Evolutionary conservation across 1,139 yeast species (phyloP).

Genomic region (Saccharomyces hybrid): DNA sequence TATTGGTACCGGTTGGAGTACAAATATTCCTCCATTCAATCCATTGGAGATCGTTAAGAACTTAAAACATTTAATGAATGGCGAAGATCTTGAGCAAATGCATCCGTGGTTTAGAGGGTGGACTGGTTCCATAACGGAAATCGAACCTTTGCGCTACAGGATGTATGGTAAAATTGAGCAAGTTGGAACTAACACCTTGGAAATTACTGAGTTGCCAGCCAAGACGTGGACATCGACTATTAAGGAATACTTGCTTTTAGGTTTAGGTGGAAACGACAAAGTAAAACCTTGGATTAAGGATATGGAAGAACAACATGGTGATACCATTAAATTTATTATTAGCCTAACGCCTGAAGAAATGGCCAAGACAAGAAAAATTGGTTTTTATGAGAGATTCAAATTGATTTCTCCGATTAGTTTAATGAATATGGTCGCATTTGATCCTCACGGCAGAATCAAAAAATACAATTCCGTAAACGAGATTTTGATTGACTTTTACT

Average conservation of each 20-base stretch:
- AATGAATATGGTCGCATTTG: conserved; percentile 93
- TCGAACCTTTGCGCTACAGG: conserved; percentile 58
- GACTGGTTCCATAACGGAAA: conserved; percentile 71
- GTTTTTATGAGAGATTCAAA: conserved; percentile 78
- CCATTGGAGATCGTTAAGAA: conserved; percentile 78
- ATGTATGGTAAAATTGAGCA: conserved; percentile 77
- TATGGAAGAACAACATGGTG: conserved; percentile 88
- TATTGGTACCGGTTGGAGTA: conserved; percentile 99
- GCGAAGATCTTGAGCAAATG: conserved; percentile 66
- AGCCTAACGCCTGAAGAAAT: conserved; percentile 72
- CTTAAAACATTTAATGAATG: conserved; percentile 62
- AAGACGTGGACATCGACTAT: conserved; percentile 87
- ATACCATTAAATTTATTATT: conserved; percentile 70
- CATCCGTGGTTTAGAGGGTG: conserved; percentile 95
- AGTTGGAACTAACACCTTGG: conserved; percentile 69
- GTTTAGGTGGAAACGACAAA: conserved; percentile 66
- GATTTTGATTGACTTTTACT: conserved; percentile 76
- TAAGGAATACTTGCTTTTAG: conserved; percentile 74
- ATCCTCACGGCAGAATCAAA: conserved; percentile 81
- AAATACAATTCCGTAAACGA: conserved; percentile 70
- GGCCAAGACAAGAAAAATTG: conserved; percentile 65
- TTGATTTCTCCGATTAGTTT: conserved; percentile 59
- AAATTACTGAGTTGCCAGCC: conserved; percentile 88
- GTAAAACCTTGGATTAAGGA: conserved; percentile 83
- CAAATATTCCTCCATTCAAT: conserved; percentile 82